Evolutionary conservation across 176 grass and related monocot species (phyloP), one percentile per base, ranked within the genome.

Genomic region (Eremochloa ophiuroides): DNA sequence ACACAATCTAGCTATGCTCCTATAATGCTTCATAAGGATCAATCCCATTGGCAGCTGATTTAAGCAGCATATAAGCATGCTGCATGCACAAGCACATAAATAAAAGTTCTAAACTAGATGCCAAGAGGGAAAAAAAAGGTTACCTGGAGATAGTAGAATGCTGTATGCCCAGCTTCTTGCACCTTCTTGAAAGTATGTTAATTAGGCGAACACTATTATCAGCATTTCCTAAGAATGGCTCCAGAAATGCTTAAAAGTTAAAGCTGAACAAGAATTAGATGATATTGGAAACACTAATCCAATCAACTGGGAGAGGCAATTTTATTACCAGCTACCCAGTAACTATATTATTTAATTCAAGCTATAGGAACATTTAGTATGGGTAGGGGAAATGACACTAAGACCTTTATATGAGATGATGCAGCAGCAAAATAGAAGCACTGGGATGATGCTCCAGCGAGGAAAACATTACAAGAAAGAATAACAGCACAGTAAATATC

Each of bases 171-270:
- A n/a, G n/a, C 62, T 76, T 62, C 39, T 76, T 12, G 26, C 64
- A 38, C 28, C n/a, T 30, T 35, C 23, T 39, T 29, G 23, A 26
- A 80, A n/a, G 38, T 5, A 79, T 73, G 20, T 28, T 68, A 22
- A 75, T 50, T 39, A 76, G 11, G 11, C 31, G 0, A 25, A 68
- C 23, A 22, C 2, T 38, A 75, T 76, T 68, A 13, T 76, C 16
- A 81, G 46, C 18, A n/a, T 81, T 81, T 75, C 16, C 29, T 40
- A 48, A 39, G 20, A 70, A 25, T 48, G n/a, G 33, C 65, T 77
- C 53, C 42, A 33, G 16, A 71, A 35, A 50, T 26, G 35, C 23
- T 63, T 27, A 78, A 46, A 64, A 15, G 18, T 35, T 35, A 50
- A 66, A 66, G 59, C 22, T 34, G 27, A 25, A 46, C 60, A 17